phyloP scores from a whole-genome alignment of 2,329 filamentous ascomycete genomes.

The Grosmannia huntii region DNA sequence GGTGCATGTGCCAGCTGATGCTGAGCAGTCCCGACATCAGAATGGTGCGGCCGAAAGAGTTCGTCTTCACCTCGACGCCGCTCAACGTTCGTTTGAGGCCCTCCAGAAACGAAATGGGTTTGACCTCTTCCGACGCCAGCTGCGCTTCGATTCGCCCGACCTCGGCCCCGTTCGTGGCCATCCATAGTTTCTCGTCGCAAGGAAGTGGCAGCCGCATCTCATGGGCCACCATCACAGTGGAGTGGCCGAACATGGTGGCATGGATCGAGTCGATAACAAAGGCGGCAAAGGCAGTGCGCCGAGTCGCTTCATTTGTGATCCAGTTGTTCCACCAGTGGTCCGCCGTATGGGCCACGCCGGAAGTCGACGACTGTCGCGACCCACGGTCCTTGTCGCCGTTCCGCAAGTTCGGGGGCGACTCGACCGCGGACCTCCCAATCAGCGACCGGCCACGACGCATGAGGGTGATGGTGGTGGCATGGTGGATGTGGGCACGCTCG shows the following conservation, averaged over 20 bases:
- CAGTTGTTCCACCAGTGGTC: conserved; percentile 94
- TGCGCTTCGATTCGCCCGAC: conserved; percentile 74
- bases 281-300: conserved; percentile 80
- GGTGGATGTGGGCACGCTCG: conserved; percentile 90
- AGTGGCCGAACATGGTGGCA: conserved; percentile 95
- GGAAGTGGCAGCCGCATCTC: conserved; percentile 86
- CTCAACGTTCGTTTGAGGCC: conserved; percentile 82
- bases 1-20: conserved; percentile 96
- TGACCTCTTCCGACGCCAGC: conserved; percentile 67
- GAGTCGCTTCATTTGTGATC: conserved; percentile 87
- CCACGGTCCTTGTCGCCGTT: conserved; percentile 49
- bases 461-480: conserved; percentile 85
- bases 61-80: conserved; percentile 74
- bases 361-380: conserved; percentile 48
- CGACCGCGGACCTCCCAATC: conserved; percentile 71
- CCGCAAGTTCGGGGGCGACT: conserved; percentile 66
- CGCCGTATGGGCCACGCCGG: conserved; percentile 51
- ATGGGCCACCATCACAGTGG: conserved; percentile 91
- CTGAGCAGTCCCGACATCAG: conserved; percentile 89
- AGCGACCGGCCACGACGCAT: conserved; percentile 90
- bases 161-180: conserved; percentile 74
- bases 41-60: conserved; percentile 84
- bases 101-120: conserved; percentile 78
- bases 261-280: conserved; percentile 95
- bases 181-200: conserved; percentile 88